Base-by-base conservation (phyloP, 2,329 filamentous ascomycete genomes). In the Decorospora gaudefroyi region DNA sequence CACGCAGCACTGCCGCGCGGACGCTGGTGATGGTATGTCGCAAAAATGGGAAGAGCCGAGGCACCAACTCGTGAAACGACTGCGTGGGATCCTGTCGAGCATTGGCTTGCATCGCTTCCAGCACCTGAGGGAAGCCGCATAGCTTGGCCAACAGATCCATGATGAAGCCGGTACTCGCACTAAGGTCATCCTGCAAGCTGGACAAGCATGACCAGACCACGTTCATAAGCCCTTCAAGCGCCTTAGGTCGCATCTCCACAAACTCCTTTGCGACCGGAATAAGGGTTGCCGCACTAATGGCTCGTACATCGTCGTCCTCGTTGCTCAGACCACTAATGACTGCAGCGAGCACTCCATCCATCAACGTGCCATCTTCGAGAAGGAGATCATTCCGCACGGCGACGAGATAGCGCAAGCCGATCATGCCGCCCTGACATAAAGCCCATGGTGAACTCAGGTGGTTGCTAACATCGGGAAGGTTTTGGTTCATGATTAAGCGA, bases 151-250 rank as follows among this genome's bases (percentile, higher is more conserved):
- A 79, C 27, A 99, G 81, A 69, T 99, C 95, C 95, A 99, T 99
- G 41, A 99, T 95, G 43, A 90, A 95, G 33, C 93, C 93, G 7
- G 95, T 99, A 68, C 93, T 97, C 3, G 93, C 93, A 68, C 91
- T 97, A 12, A 99, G 78, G 65, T 99, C 93, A 66, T 99, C 93
- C 54, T 92, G 91, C n/a, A 99, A 77, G 66, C 95, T 95, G 3
- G 92, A 95, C 16, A 99, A 77, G 74, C 93, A 97, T 64, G 95
- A 88, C 93, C 93, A 99, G 18, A 99, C 91, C 46, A 97, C 95
- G 64, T 88, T 86, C 69, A 96, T 95, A 26, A 99, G 82, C 19
- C 81, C 79, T 50, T 91, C 85, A 21, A 99, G 78, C 29, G 89
- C 85, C 22, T 78, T 78, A 11, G 90, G 87, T 11, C 92, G 86